Evolutionary conservation across 2,329 filamentous ascomycete species (phyloP), one percentile per base, ranked within the genome.

Genomic region (Fulvia fulva): DNA sequence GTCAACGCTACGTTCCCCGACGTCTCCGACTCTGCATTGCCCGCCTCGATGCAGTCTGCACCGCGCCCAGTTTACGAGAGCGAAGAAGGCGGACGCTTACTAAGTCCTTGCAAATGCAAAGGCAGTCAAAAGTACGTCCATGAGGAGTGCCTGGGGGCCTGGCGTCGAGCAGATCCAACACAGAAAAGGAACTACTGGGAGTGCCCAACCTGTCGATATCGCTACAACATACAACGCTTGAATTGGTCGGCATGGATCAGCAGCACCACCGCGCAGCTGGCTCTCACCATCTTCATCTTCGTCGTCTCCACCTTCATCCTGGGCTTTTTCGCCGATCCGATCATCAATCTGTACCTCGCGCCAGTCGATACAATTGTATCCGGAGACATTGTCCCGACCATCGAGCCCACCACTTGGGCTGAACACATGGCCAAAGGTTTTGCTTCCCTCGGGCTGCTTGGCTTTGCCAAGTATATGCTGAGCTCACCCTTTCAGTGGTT

Each of bases 101-200:
- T 97, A 67, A 88, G 89, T 55, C 94, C 94, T 34, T 99, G 94
- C 80, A 86, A 87, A 76, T 99, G 94, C 81, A 95, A 90, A 77
- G 94, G 94, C 53, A 90, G 89, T 41, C 90, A 93, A 67, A 90
- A 90, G 76, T 97, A 96, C 75, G 91, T 97, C 23, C 94, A 99
- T 73, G 91, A 97, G 74, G 88, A 86, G 28, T 99, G 94, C 70
- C 80, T 99, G 51, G 85, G 89, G 68, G 81, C 84, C 11, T 97
- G 92, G 91, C 85, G 94, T 65, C 82, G 87, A 62, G 83, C 89
- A 45, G 85, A 91, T 70, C 88, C 89, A 0, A 69, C 81, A 43
- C 82, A 84, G 44, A 77, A 76, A 57, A 83, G 89, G 57, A 91
- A 92, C 67, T 95, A 87, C 71, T 96, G 88, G 84, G 83, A 89